Conservation (phyloP, 208 protist genomes). For the Trypanosoma cruzi region DNA sequence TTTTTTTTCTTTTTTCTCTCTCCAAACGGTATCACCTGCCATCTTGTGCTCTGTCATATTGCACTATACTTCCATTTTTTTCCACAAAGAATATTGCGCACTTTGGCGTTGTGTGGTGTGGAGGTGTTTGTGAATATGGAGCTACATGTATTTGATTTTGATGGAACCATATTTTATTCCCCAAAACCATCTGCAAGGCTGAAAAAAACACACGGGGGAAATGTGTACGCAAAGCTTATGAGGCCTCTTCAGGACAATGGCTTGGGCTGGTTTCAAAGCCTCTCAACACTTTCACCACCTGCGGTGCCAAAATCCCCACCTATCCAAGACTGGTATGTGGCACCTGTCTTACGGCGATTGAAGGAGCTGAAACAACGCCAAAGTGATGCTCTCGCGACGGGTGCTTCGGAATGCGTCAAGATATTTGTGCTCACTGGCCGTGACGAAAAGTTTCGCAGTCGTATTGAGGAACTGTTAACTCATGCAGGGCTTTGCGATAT, state of each 20-base stretch:
- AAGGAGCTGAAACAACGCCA: conserved; percentile 10
- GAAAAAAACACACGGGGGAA: conserved; percentile 13
- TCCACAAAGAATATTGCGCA: neutral
- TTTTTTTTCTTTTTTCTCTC: conserved; percentile 5
- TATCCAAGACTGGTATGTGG: conserved; percentile 44
- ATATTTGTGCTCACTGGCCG: conserved; percentile 78
- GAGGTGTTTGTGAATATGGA: conserved; percentile 29
- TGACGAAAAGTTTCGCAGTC: conserved; percentile 53
- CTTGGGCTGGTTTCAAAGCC: conserved; percentile 82
- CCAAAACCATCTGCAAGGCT: conserved; percentile 27
- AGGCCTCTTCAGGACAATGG: conserved; percentile 45
- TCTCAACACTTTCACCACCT: conserved; percentile 64
- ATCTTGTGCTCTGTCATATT: conserved; percentile 12
- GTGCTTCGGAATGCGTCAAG: conserved; percentile 11
- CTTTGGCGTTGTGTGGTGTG: neutral
- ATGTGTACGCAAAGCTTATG: conserved; percentile 40
- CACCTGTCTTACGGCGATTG: conserved; percentile 27
- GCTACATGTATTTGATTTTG: conserved; percentile 88
- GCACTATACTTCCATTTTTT: neutral
- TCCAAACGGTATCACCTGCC: conserved; percentile 12
- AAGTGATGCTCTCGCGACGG: neutral
- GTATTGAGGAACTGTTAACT: conserved; percentile 62
- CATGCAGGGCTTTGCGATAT: conserved; percentile 43
- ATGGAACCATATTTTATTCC: conserved; percentile 84
- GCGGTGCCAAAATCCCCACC: conserved; percentile 51